Evolutionary conservation across 208 protist genomes (phyloP), one percentile per base, ranked within the genome.

Genomic region (Acanthamoeba sp.): DNA sequence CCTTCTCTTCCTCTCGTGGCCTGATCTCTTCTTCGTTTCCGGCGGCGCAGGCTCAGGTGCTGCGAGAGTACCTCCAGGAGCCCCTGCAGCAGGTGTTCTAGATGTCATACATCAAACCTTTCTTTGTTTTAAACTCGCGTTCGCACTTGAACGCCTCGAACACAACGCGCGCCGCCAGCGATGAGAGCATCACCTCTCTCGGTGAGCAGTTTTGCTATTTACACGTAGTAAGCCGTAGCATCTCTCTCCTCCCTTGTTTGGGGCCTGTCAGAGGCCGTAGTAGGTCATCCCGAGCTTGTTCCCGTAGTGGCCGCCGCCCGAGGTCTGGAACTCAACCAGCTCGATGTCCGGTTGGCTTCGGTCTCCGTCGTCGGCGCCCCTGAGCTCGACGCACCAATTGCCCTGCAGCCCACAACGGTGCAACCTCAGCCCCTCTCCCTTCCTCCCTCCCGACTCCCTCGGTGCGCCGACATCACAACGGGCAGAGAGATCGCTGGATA

Each of bases 231-330:
- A 10, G 45, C 45, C 45, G 10, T 48, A 10, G 45, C 45, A 14
- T 10, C 45, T 14, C 10, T 48, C 52, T 57, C 52, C 18, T n/a
- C n/a, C n/a, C n/a, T n/a, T n/a, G 52, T 6, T 22, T 3, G 52
- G 52, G 16, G 52, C 10, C 52, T 1, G 12, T 57, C 52, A 66
- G 59, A 66, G 59, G 27, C 59, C 59, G 59, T 66, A 91, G 55
- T 91, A 91, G 32, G 85, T 45, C 85, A 91, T 91, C 22, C 85
- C 85, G 57, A 91, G 85, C 55, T 91, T 91, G 85, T 91, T 91
- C 20, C 85, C 85, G 34, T 36, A 71, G 27, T 91, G 85, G 45
- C 85, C 62, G 1, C 85, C 85, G 22, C 85, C 85, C 29, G 85
- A 71, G 2, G 85, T 64, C 52, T 91, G 85, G 38, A 76, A 91